phyloP scores from a whole-genome alignment of 2,329 filamentous ascomycete species.

The Epicoccum sorghinum region DNA sequence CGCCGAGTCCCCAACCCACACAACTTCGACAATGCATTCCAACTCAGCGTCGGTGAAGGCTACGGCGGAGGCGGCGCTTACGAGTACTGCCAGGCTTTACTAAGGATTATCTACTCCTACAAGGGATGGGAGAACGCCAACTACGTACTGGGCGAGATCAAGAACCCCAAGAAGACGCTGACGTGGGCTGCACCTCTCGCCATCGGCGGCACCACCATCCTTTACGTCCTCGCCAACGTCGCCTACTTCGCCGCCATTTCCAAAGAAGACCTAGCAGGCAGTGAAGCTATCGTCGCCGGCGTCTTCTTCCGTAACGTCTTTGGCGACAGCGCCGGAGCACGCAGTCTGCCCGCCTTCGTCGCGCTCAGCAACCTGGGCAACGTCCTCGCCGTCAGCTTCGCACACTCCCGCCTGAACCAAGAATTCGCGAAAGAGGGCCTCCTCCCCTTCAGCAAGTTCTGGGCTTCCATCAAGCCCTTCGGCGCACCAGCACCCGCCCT shows the following conservation, averaged over 20 bases:
- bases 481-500: constrained; percentile 62
- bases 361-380: constrained; percentile 68
- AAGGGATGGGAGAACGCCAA: constrained; percentile 70
- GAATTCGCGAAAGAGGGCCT: constrained; percentile 74
- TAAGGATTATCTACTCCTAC: constrained; percentile 67
- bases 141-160: constrained; percentile 65
- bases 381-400: constrained; percentile 66
- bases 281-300: constrained; percentile 65
- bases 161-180: constrained; percentile 61
- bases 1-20: constrained; percentile 53
- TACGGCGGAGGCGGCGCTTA: constrained; percentile 45
- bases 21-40: constrained; percentile 66
- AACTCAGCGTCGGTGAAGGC: constrained; percentile 46
- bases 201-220: constrained; percentile 62
- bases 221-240: constrained; percentile 69
- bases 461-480: constrained; percentile 72
- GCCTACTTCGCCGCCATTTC: constrained; percentile 70
- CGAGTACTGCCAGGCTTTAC: constrained; percentile 61
- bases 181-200: constrained; percentile 64
- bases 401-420: constrained; percentile 65
- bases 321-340: constrained; percentile 58
- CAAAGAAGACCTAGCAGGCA: constrained; percentile 62
- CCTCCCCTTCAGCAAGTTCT: constrained; percentile 69
- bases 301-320: constrained; percentile 68
- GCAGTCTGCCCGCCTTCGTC: constrained; percentile 58